These are phyloP conservation scores for Gentiana macrophylla DNA, from an alignment of 257 asterid species.

Conservation along the genomic window DNA sequence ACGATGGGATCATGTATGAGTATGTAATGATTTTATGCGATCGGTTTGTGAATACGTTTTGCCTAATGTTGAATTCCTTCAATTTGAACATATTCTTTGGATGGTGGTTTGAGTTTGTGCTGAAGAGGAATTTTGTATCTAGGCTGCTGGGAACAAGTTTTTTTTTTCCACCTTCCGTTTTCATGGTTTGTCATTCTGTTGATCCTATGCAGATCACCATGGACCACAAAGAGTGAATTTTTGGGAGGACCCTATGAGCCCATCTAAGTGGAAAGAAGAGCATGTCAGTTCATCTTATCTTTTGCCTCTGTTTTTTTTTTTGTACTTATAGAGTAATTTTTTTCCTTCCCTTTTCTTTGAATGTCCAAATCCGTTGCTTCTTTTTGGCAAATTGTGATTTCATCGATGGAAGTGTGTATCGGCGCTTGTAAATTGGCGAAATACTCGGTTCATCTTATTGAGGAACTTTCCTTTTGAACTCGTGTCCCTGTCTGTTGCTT, in stretches of 20 bases:
- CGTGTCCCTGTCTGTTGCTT: too few species aligned
- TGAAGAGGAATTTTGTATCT: too few species aligned
- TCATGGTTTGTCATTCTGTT: neutral
- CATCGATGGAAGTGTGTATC: too few species aligned
- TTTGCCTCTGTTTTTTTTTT: neutral
- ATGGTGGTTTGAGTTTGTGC: too few species aligned
- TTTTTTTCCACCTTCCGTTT: neutral
- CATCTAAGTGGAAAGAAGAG: slow-evolving; percentile 67
- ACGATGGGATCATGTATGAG: neutral
- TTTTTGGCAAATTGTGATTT: too few species aligned
- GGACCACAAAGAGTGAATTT: slow-evolving; percentile 46
- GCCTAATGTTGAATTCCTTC: neutral
- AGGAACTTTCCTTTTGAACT: too few species aligned
- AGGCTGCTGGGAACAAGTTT: neutral
- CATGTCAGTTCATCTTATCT: slow-evolving; percentile 27
- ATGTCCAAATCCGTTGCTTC: too few species aligned
- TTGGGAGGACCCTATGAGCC: slow-evolving; percentile 57
- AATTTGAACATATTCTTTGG: too few species aligned
- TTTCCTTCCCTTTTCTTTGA: too few species aligned
- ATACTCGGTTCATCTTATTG: too few species aligned
- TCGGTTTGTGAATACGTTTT: neutral
- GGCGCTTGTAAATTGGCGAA: too few species aligned
- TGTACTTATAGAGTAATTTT: too few species aligned
- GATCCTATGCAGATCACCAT: slow-evolving; percentile 35
- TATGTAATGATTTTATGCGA: neutral